phyloP scores from a whole-genome alignment of 2,329 filamentous ascomycete species.

The Nigrospora sphaerica region DNA sequence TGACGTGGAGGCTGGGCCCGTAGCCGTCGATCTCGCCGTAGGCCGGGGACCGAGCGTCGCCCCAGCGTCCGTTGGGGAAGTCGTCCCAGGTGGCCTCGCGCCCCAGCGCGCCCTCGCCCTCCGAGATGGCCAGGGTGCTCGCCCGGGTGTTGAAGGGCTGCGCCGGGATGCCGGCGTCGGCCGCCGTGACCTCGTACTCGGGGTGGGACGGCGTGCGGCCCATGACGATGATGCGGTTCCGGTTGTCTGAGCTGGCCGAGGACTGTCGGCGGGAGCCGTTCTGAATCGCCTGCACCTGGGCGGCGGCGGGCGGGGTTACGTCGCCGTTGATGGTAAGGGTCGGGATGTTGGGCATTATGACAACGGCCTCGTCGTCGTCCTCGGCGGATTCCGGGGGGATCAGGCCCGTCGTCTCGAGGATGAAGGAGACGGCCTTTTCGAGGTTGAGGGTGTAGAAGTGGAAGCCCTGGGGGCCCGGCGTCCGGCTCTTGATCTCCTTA shows the following conservation, averaged over 20 bases:
- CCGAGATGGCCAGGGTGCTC: conserved; percentile 86
- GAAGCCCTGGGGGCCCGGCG: conserved; percentile 65
- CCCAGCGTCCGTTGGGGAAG: conserved; percentile 93
- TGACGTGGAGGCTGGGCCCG: conserved; percentile 89
- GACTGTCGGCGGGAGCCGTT: conserved; percentile 55
- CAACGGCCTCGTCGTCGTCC: conserved; percentile 41
- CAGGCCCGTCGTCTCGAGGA: conserved; percentile 77
- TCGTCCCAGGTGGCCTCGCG: conserved; percentile 98
- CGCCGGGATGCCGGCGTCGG: conserved; percentile 69
- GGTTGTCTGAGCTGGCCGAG: conserved; percentile 74
- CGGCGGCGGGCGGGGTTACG: conserved; percentile 12
- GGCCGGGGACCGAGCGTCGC: conserved; percentile 84
- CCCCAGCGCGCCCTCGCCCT: conserved; percentile 82
- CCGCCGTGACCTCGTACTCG: conserved; percentile 65
- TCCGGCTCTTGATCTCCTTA: conserved; percentile 53
- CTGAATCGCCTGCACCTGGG: conserved; percentile 16
- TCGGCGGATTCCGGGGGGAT: conserved; percentile 55
- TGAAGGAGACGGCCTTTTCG: conserved; percentile 92
- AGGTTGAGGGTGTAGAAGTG: conserved; percentile 97
- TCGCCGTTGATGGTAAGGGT: conserved; percentile 46
- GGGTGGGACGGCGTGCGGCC: conserved; percentile 51
- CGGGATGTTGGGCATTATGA: conserved; percentile 36
- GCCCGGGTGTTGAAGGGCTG: conserved; percentile 69
- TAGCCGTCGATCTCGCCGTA: conserved; percentile 99
- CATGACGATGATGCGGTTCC: conserved; percentile 81